These are phyloP conservation scores for Colletotrichum lindemuthianum DNA, from an alignment of 2,329 filamentous ascomycete genomes.

Conservation along the genomic window DNA sequence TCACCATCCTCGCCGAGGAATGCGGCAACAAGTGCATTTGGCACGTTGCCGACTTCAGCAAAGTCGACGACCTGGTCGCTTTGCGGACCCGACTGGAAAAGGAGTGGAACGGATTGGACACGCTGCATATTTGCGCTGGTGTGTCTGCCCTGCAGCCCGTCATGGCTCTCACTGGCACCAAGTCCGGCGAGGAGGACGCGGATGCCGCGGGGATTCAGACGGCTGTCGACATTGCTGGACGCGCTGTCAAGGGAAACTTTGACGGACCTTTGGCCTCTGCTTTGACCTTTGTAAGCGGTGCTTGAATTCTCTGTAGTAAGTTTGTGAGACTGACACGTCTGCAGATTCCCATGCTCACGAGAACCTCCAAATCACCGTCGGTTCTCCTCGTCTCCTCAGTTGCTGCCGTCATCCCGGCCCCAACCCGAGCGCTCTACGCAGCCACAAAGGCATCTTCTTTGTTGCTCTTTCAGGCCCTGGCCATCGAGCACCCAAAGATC, in stretches of 20 bases:
- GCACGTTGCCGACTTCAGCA: conserved; percentile 16
- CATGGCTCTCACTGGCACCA: conserved; percentile 27
- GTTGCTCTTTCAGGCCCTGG: conserved; percentile 18
- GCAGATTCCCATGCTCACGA: conserved; percentile 28
- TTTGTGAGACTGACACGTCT: neutral
- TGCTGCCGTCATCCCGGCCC: conserved; percentile 23
- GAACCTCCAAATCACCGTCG: conserved; percentile 14
- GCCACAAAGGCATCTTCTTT: conserved; percentile 25
- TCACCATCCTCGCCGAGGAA: conserved; percentile 12
- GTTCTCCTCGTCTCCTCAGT: conserved; percentile 27
- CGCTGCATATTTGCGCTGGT: conserved; percentile 22
- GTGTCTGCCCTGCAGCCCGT: conserved; percentile 22
- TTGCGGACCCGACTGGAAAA: conserved; percentile 17
- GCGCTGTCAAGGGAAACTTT: conserved; percentile 28
- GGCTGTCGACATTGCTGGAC: conserved; percentile 17
- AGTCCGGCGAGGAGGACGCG: conserved; percentile 2
- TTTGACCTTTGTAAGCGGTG: conserved; percentile 12
- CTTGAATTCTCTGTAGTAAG: neutral
- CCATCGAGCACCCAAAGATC: conserved; percentile 25
- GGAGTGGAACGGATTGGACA: conserved; percentile 22
- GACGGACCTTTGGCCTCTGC: conserved; percentile 19
- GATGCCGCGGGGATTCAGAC: conserved; percentile 10
- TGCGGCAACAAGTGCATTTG: conserved; percentile 21
- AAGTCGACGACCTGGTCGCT: conserved; percentile 17
- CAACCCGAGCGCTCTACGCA: conserved; percentile 24